Percentiles rank a stretch among this genome's conserved stretches.
phyloP scores from a whole-genome alignment of 176 grass and related monocot genomes.

The Paspalum notatum region DNA sequence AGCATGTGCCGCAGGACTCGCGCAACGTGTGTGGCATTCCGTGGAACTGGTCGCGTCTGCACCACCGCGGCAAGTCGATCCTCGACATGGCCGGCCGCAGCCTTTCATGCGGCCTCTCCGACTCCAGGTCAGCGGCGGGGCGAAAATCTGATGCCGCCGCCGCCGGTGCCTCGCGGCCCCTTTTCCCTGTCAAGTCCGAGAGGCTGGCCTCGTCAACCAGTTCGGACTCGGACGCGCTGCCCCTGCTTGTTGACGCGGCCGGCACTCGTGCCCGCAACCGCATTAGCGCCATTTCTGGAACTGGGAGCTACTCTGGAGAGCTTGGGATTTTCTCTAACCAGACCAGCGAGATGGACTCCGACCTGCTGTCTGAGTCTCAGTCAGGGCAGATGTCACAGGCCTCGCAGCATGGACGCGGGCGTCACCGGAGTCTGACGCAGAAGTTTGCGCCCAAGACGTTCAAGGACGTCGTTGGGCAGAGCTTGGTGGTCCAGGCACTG shows the following conservation, averaged over 20 bases:
- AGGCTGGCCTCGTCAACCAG: slow-evolving; percentile 67
- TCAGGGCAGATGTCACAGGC: slow-evolving; percentile 43
- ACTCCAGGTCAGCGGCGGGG: slow-evolving; percentile 55
- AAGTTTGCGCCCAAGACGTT: slow-evolving; percentile 81
- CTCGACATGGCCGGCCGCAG: slow-evolving; percentile 72
- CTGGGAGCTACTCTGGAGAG: slow-evolving; percentile 70
- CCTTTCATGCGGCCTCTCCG: slow-evolving; percentile 79
- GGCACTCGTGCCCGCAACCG: slow-evolving; percentile 30
- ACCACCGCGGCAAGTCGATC: slow-evolving; percentile 86
- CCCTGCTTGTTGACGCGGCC: slow-evolving; percentile 59
- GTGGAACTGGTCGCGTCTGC: slow-evolving; percentile 95
- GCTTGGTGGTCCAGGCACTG: slow-evolving; percentile 82
- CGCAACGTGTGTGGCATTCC: slow-evolving; percentile 92
- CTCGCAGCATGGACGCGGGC: slow-evolving; percentile 43
- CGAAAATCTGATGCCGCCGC: slow-evolving; percentile 45
- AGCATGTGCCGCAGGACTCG: slow-evolving; percentile 56
- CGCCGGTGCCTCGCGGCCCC: slow-evolving; percentile 38
- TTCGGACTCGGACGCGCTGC: slow-evolving; percentile 76
- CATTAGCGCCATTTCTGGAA: slow-evolving; percentile 36
- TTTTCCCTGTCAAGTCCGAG: slow-evolving; percentile 55
- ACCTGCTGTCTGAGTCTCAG: slow-evolving; percentile 56
- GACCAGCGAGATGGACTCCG: slow-evolving; percentile 64
- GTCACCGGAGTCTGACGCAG: slow-evolving; percentile 78
- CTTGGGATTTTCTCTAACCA: slow-evolving; percentile 83
- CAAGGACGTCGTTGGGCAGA: slow-evolving; percentile 86